phyloP scores from a whole-genome alignment of 2,329 filamentous ascomycete species.

The Onygena corvina region DNA sequence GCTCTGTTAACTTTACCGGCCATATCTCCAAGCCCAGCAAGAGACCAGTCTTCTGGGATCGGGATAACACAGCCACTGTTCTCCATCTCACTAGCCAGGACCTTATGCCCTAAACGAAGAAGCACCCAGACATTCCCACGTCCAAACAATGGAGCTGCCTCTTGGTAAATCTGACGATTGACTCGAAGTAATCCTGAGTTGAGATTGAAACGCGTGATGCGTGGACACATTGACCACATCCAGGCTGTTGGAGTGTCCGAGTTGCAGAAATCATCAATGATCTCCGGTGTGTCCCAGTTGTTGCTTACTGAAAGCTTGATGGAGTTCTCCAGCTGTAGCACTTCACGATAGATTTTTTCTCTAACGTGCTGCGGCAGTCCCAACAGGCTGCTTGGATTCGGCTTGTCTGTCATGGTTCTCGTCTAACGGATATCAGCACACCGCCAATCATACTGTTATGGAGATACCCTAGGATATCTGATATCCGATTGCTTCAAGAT shows the following conservation, averaged over 20 bases:
- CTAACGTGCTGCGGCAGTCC: neutral
- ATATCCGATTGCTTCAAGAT: no score
- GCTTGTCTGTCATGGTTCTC: no score
- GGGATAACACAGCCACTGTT: neutral
- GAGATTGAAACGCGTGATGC: neutral
- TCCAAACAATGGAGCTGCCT: neutral
- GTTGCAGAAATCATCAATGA: neutral
- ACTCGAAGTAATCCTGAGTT: neutral
- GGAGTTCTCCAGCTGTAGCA: neutral
- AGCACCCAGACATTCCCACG: slow-evolving; percentile 6
- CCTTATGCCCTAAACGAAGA: neutral
- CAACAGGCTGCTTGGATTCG: neutral
- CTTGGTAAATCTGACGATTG: neutral
- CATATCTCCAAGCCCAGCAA: neutral
- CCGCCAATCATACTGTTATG: no score
- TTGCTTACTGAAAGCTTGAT: neutral
- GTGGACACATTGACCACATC: neutral
- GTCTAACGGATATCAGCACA: no score
- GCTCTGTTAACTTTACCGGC: neutral
- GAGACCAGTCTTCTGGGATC: neutral
- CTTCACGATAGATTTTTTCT: neutral
- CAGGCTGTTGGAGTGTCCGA: neutral
- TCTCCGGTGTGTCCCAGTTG: neutral
- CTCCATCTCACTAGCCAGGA: neutral
- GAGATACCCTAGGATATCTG: no score